These are phyloP conservation scores for Raphidocelis subcapitata DNA, from an alignment of 139 green algal genomes.

Conservation along the genomic window DNA sequence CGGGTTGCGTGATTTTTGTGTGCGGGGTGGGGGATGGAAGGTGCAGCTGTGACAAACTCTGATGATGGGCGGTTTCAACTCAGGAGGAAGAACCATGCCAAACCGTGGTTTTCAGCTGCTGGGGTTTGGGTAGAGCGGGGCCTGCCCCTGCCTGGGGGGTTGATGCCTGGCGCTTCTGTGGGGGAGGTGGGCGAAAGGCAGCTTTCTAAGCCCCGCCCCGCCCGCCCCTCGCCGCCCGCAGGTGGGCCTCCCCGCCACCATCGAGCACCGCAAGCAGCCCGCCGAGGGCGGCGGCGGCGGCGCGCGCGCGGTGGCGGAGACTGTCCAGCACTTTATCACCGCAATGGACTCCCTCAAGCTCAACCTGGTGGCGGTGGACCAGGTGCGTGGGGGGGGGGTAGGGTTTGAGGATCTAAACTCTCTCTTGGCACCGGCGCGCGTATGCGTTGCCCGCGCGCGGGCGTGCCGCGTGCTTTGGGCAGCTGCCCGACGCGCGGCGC, in stretches of 20 bases:
- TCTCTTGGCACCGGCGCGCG: not conserved
- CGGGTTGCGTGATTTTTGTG: too few species aligned
- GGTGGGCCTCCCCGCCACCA: constrained; percentile 80
- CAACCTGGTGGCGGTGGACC: constrained; percentile 91
- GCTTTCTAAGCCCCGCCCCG: too few species aligned
- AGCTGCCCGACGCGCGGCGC: not conserved
- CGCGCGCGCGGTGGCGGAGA: constrained; percentile 68
- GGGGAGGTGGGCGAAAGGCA: too few species aligned
- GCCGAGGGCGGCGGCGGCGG: constrained; percentile 24
- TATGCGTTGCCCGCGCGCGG: not conserved
- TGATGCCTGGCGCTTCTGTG: too few species aligned
- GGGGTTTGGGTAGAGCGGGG: too few species aligned
- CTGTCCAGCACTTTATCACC: constrained; percentile 94
- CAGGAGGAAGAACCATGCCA: too few species aligned
- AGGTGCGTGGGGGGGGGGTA: constrained; percentile 45
- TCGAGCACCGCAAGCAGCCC: constrained; percentile 68
- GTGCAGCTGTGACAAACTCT: too few species aligned
- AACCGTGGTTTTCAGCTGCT: too few species aligned
- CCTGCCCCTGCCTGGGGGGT: too few species aligned
- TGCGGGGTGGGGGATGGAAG: too few species aligned
- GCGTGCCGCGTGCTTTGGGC: too few species aligned
- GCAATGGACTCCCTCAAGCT: constrained; percentile 92
- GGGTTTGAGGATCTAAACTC: not conserved
- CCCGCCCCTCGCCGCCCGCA: not conserved
- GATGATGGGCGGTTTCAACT: too few species aligned